Conservation (phyloP, 768 basidiomycete genomes). For the Cyclocybe cylindracea region DNA sequence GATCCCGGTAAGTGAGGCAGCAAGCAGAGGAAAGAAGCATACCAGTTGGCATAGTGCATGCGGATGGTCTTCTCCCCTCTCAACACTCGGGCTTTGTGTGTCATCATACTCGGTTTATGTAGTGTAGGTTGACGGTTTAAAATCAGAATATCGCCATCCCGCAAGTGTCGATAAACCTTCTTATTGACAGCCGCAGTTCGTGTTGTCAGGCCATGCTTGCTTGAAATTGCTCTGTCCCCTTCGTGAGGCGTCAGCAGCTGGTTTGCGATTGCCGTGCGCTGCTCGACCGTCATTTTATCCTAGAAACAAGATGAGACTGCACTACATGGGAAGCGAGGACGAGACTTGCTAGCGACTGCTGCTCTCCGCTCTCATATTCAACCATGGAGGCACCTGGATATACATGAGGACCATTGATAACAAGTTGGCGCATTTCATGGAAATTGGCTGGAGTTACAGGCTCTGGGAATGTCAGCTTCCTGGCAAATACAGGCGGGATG, state of each 20-base stretch:
- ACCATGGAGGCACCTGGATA: slow-evolving; percentile 96
- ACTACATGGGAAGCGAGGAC: not conserved
- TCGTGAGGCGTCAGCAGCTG: slow-evolving; percentile 92
- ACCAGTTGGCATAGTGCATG: slow-evolving; percentile 99
- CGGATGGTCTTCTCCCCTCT: slow-evolving; percentile 98
- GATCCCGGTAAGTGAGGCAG: slow-evolving; percentile 11
- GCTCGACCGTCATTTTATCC: slow-evolving; percentile 87
- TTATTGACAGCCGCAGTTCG: slow-evolving; percentile 85
- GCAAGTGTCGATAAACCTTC: slow-evolving; percentile 95
- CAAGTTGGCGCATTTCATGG: slow-evolving; percentile 82
- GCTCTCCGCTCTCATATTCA: slow-evolving; percentile 91
- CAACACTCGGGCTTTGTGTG: slow-evolving; percentile 88
- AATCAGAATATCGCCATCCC: slow-evolving; percentile 93
- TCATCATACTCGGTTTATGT: slow-evolving; percentile 99
- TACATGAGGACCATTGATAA: slow-evolving; percentile 85
- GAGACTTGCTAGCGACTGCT: slow-evolving; percentile 72
- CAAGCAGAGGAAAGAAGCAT: slow-evolving; percentile 24
- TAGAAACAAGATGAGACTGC: slow-evolving; percentile 26
- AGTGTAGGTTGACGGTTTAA: slow-evolving; percentile 97
- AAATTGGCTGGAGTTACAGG: slow-evolving; percentile 93
- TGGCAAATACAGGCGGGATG: slow-evolving; percentile 95
- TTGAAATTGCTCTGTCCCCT: slow-evolving; percentile 50
- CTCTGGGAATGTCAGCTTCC: slow-evolving; percentile 96
- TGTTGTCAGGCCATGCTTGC: slow-evolving; percentile 65
- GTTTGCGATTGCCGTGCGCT: slow-evolving; percentile 93